Evolutionary conservation across 306 rosid genomes (phyloP), one percentile per base, ranked within the genome.

Genomic region (Quercus glauca): DNA sequence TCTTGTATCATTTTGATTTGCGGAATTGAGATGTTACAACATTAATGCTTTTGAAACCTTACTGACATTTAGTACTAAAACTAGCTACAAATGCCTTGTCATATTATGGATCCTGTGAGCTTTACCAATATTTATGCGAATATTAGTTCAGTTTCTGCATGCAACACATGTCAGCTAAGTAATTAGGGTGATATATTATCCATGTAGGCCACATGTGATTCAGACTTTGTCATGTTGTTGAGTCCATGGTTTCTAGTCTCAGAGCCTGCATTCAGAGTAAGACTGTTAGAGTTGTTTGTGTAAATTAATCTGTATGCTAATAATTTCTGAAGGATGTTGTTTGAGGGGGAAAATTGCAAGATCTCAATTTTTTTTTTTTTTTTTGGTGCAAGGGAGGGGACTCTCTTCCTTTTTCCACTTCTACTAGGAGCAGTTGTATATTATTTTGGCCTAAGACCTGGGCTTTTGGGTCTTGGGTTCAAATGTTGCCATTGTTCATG

Each of bases 11-110:
- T 28, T 71, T 55, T 76, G 33, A 41, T 69, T 31, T 28, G 71
- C 37, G 19, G 74, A 76, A 3, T 82, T 56, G 28, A 75, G 58
- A 73, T 52, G 26, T 26, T 77, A 51, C 58, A 35, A 21, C 4
- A 3, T 41, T 56, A 67, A 31, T 21, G 74, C 29, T 43, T 21
- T 45, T 5, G 13, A 49, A 45, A 71, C 12, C 33, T 13, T 49
- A 18, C 6, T 21, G 21, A 33, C 14, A 41, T 25, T 49, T 17
- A 7, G 58, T 76, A 45, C 37, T 56, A 29, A 58, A 51, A 43
- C 21, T 74, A 77, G 57, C 74, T 69, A 71, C 61, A 61, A 49
- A n/a, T 41, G 31, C 41, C 43, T 1, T 4, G 26, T 45, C 13
- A 5, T 68, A 3, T 6, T 68, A 6, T 14, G 20, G 53, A 35